phyloP scores from a whole-genome alignment of 768 basidiomycete species.

The Suillus subalutaceus region DNA sequence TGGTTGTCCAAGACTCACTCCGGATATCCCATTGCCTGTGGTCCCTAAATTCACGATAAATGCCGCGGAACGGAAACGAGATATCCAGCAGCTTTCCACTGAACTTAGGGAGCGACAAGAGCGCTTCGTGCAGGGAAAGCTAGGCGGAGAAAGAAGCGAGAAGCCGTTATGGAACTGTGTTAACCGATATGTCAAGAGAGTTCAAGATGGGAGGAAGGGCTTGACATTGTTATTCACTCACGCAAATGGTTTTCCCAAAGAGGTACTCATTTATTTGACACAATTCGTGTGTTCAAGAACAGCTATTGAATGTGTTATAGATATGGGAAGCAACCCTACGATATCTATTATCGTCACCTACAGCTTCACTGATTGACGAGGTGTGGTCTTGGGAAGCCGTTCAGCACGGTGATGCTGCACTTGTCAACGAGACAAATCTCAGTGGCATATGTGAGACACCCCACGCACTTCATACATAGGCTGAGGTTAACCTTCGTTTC shows the following conservation, averaged over 20 bases:
- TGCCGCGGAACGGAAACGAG: constrained; percentile 16
- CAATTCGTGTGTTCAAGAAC: neutral
- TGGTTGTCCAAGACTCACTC: constrained; percentile 27
- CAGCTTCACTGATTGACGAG: constrained; percentile 56
- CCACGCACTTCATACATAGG: neutral
- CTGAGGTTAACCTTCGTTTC: neutral
- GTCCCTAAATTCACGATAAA: constrained; percentile 18
- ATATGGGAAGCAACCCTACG: constrained; percentile 77
- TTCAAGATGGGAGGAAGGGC: constrained; percentile 32
- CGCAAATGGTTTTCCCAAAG: constrained; percentile 88
- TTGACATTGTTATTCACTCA: constrained; percentile 79
- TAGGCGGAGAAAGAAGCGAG: constrained; percentile 21
- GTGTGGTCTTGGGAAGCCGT: constrained; percentile 85
- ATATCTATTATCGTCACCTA: constrained; percentile 48
- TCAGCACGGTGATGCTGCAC: constrained; percentile 83
- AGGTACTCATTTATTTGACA: constrained; percentile 45
- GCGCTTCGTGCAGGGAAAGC: constrained; percentile 17
- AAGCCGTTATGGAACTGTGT: constrained; percentile 66
- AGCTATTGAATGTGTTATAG: constrained; percentile 39
- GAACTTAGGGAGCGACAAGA: constrained; percentile 23
- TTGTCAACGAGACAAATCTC: constrained; percentile 62
- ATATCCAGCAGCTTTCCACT: constrained; percentile 17
- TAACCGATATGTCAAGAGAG: constrained; percentile 63
- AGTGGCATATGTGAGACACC: constrained; percentile 58
- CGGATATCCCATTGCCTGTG: constrained; percentile 27